phyloP scores from a whole-genome alignment of 2,329 filamentous ascomycete genomes.

The Pyrenophora tritici-repentis region DNA sequence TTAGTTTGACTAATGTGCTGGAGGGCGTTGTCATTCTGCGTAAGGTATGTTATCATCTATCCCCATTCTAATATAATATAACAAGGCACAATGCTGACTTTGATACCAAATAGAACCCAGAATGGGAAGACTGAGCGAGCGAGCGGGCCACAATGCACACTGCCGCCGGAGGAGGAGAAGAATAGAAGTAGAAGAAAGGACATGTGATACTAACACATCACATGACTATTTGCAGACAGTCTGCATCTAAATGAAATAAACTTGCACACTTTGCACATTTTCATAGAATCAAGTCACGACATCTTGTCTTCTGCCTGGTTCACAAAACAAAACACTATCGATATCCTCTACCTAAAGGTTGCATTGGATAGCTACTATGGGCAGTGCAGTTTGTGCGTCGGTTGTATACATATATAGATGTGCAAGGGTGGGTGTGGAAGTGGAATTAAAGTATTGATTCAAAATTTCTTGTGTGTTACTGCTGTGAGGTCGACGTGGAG shows the following conservation, averaged over 20 bases:
- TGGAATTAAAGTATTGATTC: slow-evolving; percentile 4
- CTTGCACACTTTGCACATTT: slow-evolving; percentile 31
- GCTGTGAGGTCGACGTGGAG: no score
- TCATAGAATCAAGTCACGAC: slow-evolving; percentile 23
- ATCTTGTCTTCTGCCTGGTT: not conserved
- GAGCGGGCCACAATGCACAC: not conserved
- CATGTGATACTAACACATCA: not conserved
- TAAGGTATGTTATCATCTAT: slow-evolving; percentile 69
- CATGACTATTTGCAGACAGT: slow-evolving; percentile 2
- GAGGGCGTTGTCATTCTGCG: slow-evolving; percentile 95
- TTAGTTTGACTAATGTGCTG: slow-evolving; percentile 85
- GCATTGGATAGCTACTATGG: no score
- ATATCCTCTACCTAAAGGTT: no score
- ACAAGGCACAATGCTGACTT: no score
- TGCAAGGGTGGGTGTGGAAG: no score
- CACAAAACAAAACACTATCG: no score
- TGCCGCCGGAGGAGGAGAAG: not conserved
- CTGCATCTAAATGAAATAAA: slow-evolving; percentile 7
- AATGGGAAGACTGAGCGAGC: slow-evolving; percentile 49
- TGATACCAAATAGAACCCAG: slow-evolving; percentile 48
- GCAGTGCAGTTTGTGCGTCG: no score
- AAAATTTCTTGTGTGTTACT: not conserved
- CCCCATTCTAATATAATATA: no score
- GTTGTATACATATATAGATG: no score
- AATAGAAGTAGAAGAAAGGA: not conserved